A percentile compares a stretch with the other conserved stretches of the same genome.
phyloP scores from a whole-genome alignment of 2,329 filamentous ascomycete species.

The Sclerotinia spermophila region DNA sequence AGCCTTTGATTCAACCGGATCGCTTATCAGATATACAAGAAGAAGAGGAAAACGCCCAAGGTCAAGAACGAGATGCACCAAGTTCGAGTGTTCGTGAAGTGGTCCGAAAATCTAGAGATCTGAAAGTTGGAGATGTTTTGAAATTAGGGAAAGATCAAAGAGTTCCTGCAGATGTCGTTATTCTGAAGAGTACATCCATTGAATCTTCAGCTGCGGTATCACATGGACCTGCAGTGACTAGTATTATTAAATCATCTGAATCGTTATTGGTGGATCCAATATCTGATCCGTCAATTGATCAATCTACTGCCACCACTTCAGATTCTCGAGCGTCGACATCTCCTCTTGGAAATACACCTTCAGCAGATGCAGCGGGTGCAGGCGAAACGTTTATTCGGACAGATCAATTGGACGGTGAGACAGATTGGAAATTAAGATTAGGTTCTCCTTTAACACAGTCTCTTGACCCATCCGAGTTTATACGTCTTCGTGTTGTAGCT shows the following conservation, averaged over 20 bases:
- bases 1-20: constrained; percentile 38
- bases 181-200: constrained; percentile 73
- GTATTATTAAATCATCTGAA: constrained; percentile 17
- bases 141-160: constrained; percentile 89
- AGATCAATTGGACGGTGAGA: constrained; percentile 95
- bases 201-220: constrained; percentile 44
- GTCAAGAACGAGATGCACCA: constrained; percentile 41
- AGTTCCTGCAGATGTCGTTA: constrained; percentile 89
- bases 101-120: constrained; percentile 76
- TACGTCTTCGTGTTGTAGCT: constrained; percentile 67
- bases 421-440: constrained; percentile 93
- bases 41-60: constrained; percentile 57
- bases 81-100: constrained; percentile 60
- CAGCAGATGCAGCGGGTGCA: constrained; percentile 34
- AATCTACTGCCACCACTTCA: constrained; percentile 23
- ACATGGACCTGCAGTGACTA: constrained; percentile 15
- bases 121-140: constrained; percentile 93
- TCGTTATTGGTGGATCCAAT: constrained; percentile 34
- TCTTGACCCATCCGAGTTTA: constrained; percentile 69
- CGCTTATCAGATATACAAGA: constrained; percentile 65
- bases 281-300: constrained; percentile 33
- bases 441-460: constrained; percentile 82
- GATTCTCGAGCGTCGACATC: constrained; percentile 31
- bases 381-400: constrained; percentile 97
- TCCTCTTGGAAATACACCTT: constrained; percentile 29